Evolutionary conservation across 495 filamentous ascomycete species (phyloP), one percentile per base, ranked within the genome.

Genomic region (Penicillium maclennaniae): DNA sequence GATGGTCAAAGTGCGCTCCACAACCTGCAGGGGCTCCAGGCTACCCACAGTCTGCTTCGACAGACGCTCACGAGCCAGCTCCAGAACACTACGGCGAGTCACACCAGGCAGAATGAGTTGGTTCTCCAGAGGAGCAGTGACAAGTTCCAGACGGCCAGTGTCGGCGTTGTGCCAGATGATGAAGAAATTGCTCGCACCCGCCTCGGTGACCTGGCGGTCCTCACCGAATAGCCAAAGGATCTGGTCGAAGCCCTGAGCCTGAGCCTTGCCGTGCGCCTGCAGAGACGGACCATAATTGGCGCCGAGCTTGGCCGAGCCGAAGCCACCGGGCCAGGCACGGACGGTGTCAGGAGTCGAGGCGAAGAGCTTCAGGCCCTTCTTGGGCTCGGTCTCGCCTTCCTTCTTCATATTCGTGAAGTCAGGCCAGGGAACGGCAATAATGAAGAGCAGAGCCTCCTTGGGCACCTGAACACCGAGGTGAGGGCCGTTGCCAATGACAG

Each of bases 281-380:
- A 96, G 73, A 21, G 78, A 83, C 7, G 91, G 91, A 0, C 90
- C 91, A 66, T 96, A 96, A 75, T 96, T 96, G 23, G 91, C 91
- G 43, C 90, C 90, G 10, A 96, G 83, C 72, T 96, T 96, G 44
- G 89, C 89, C 58, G 84, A 90, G 0, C 91, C 91, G 63, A 92
- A 93, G 25, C 91, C 91, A 37, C 91, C 91, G 25, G 91, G 91
- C 91, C 91, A 96, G 15, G 91, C 91, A 42, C 92, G 85, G 49
- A 93, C 81, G 69, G 82, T 86, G 65, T 93, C 85, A 43, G 90
- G 84, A 37, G 75, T 71, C 40, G 82, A 87, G 3, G 89, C 91
- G 55, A 92, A 83, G 23, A 97, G 83, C 60, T 80, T 85, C 74
- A 96, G 75, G 23, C 87, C 87, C 43, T 74, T 74, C 37, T 56